These are phyloP conservation scores for Lichtheimia hyalospora DNA, from an alignment of 371 early-diverging fungal genomes.

Conservation along the genomic window DNA sequence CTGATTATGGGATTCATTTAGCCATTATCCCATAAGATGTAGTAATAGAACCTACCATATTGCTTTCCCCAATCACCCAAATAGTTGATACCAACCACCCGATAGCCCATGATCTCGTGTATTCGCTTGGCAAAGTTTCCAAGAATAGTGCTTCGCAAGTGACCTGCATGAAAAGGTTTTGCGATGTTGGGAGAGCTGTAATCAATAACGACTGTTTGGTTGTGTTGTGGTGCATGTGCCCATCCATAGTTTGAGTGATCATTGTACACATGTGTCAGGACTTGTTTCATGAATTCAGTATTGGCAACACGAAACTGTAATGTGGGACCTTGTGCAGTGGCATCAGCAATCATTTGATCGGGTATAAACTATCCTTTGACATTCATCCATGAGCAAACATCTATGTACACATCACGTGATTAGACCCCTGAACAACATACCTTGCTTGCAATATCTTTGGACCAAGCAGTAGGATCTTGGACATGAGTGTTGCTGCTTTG, in stretches of 20 bases:
- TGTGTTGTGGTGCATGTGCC: constrained; percentile 11
- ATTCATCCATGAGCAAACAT: background rate
- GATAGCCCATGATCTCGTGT: constrained; percentile 86
- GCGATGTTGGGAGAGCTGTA: constrained; percentile 99
- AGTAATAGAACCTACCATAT: constrained; percentile 64
- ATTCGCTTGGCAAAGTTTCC: constrained; percentile 95
- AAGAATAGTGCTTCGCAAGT: constrained; percentile 97
- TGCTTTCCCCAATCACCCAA: constrained; percentile 99
- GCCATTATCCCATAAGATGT: background rate
- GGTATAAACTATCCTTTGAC: constrained; percentile 21
- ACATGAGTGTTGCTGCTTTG: background rate
- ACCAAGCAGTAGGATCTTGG: constrained; percentile 20
- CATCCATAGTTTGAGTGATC: constrained; percentile 36
- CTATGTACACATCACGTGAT: background rate
- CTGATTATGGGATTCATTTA: constrained; percentile 12
- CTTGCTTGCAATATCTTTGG: constrained; percentile 54
- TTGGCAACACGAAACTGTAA: constrained; percentile 71
- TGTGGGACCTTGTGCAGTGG: constrained; percentile 64
- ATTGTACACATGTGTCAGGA: constrained; percentile 49
- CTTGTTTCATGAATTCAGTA: constrained; percentile 44
- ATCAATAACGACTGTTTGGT: constrained; percentile 80
- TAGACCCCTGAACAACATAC: constrained; percentile 17
- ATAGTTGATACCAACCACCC: constrained; percentile 92
- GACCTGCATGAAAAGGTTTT: constrained; percentile 99
- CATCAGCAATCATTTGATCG: constrained; percentile 44